A percentile compares a stretch with the other conserved stretches of the same genome.
Evolutionary conservation across 768 basidiomycete species (phyloP).

Genomic region (Botryobasidium botryosum): DNA sequence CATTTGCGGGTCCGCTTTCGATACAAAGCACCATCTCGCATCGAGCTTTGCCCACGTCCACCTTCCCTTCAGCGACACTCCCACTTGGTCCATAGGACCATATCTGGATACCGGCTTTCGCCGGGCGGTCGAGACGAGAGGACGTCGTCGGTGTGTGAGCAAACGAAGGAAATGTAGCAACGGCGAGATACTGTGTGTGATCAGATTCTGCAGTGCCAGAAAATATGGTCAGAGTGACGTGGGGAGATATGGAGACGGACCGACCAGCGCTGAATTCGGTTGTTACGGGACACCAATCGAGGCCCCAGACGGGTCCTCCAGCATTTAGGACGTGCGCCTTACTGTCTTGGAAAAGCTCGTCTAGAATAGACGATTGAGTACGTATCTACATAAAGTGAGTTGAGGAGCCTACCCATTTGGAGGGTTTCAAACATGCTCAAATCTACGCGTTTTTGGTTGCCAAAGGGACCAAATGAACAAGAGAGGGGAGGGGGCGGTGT

Average conservation of each 20-base stretch:
- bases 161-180: constrained; percentile 53
- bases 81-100: constrained; percentile 39
- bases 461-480: constrained; percentile 53
- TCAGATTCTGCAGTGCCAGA: background rate
- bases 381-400: constrained; percentile 2
- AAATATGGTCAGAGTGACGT: no score
- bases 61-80: constrained; percentile 1
- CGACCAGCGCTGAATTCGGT: no score
- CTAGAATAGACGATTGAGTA: background rate
- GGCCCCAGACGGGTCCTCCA: constrained; percentile 77
- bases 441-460: constrained; percentile 31
- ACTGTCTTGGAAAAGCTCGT: background rate
- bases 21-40: constrained; percentile 81
- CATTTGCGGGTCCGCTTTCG: constrained; percentile 62
- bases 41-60: constrained; percentile 32
- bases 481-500: constrained; percentile 35
- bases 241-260: no score
- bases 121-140: constrained; percentile 35
- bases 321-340: constrained; percentile 61
- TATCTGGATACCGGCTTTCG: constrained; percentile 63
- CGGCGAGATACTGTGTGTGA: constrained; percentile 64
- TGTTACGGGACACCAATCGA: constrained; percentile 90
- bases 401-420: constrained; percentile 44
- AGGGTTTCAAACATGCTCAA: constrained; percentile 39
- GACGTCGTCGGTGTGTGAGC: constrained; percentile 53